phyloP scores from a whole-genome alignment of 306 rosid genomes.

The Inga laurina region DNA sequence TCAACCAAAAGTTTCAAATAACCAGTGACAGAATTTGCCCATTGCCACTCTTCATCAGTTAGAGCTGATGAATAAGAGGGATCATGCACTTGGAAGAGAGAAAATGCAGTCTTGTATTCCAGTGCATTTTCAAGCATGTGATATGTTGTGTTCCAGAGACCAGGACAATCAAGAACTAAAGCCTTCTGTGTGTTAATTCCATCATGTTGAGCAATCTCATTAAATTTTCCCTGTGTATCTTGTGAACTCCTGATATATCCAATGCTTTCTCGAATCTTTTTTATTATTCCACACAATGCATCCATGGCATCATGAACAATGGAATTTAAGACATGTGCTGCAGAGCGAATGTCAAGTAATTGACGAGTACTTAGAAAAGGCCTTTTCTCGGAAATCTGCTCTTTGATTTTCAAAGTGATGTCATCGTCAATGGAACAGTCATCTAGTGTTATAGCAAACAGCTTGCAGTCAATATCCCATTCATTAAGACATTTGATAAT shows the following conservation, averaged over 20 bases:
- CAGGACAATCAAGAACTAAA: constrained; percentile 67
- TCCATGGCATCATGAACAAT: constrained; percentile 69
- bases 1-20: constrained; percentile 84
- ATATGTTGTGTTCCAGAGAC: constrained; percentile 73
- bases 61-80: constrained; percentile 55
- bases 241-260: constrained; percentile 76
- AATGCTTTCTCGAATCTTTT: constrained; percentile 77
- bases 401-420: constrained; percentile 71
- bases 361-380: constrained; percentile 68
- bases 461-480: constrained; percentile 84
- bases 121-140: constrained; percentile 81
- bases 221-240: constrained; percentile 67
- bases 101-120: constrained; percentile 75
- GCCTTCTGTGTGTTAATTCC: constrained; percentile 59
- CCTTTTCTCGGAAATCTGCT: constrained; percentile 71
- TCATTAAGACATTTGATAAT: constrained; percentile 73
- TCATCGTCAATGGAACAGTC: constrained; percentile 75
- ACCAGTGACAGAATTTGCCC: constrained; percentile 55
- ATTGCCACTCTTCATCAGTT: constrained; percentile 85
- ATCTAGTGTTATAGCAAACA: constrained; percentile 91
- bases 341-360: constrained; percentile 78
- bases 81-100: constrained; percentile 70
- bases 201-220: constrained; percentile 68
- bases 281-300: constrained; percentile 64
- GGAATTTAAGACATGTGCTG: constrained; percentile 69